Evolutionary conservation across 192 early-diverging fungal species (phyloP).

Genomic region (Chytriomyces confervae): DNA sequence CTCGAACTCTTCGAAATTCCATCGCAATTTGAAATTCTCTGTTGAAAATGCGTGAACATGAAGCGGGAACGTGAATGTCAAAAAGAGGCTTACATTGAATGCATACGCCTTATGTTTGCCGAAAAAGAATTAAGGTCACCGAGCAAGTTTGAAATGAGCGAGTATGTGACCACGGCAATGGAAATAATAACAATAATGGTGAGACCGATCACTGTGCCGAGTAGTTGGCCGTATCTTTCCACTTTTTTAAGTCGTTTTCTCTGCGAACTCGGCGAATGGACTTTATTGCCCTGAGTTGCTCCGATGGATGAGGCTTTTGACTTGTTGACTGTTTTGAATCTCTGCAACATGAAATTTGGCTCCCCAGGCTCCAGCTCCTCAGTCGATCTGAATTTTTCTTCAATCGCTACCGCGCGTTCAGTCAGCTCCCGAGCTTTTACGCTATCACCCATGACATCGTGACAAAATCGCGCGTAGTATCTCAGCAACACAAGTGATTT

Average conservation of each 20-base stretch:
- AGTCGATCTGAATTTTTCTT: too few relatives aligned
- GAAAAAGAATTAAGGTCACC: neutral
- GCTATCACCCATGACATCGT: slow-evolving; percentile 1
- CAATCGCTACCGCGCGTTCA: neutral
- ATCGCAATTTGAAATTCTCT: slow-evolving; percentile 12
- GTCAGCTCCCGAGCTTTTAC: neutral
- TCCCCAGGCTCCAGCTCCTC: too few relatives aligned
- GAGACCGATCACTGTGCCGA: neutral
- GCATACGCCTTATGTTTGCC: neutral
- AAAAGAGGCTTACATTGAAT: neutral
- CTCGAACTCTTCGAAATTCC: slow-evolving; percentile 9
- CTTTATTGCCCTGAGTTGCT: neutral
- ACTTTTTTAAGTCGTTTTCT: neutral
- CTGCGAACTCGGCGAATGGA: neutral
- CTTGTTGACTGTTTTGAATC: too few relatives aligned
- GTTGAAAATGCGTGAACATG: neutral
- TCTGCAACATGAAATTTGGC: too few relatives aligned
- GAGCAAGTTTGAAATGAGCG: neutral
- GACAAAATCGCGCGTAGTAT: slow-evolving; percentile 25
- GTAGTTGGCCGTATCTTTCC: neutral
- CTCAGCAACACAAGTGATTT: slow-evolving; percentile 8
- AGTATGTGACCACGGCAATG: slow-evolving; percentile 4
- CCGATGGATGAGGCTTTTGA: too few relatives aligned
- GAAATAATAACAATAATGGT: neutral
- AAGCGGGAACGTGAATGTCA: too few relatives aligned